Evolutionary conservation across 257 asterid genomes (phyloP).

Genomic region (Petunia axillaris): DNA sequence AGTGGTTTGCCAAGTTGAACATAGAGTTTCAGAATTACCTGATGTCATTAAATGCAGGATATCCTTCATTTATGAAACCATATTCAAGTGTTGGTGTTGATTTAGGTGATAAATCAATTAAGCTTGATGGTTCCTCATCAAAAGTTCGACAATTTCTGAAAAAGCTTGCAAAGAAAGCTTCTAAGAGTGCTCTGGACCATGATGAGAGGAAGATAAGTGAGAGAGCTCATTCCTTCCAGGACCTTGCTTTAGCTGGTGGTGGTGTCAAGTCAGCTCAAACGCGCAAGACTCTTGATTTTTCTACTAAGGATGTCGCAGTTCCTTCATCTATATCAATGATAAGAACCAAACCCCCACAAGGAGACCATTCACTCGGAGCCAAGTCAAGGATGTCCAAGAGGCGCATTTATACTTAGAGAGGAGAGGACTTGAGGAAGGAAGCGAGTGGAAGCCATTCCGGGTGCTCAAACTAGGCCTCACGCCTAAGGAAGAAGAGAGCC

Average conservation of each 20-base stretch:
- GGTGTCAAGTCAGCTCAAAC: constrained; percentile 46
- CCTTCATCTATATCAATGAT: constrained; percentile 50
- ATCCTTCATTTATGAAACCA: constrained; percentile 85
- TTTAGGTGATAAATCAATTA: constrained; percentile 58
- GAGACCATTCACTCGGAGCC: too few species aligned
- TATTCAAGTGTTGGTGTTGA: constrained; percentile 48
- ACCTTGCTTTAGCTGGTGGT: constrained; percentile 41
- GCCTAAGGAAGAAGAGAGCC: too few species aligned
- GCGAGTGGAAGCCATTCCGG: too few species aligned
- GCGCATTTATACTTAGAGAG: too few species aligned
- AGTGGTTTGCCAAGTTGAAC: constrained; percentile 68
- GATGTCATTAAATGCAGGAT: constrained; percentile 69
- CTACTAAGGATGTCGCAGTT: constrained; percentile 45
- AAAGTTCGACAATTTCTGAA: constrained; percentile 87
- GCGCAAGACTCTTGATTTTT: constrained; percentile 44
- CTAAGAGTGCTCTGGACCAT: constrained; percentile 60
- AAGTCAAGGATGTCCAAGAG: too few species aligned
- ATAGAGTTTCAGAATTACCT: constrained; percentile 72
- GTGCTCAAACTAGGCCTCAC: too few species aligned
- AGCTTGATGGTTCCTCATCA: constrained; percentile 78
- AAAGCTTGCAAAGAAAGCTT: constrained; percentile 74
- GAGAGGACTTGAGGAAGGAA: too few species aligned
- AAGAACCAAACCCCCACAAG: too few species aligned
- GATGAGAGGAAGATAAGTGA: constrained; percentile 61
- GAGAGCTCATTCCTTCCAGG: constrained; percentile 58